A percentile compares a stretch with the other conserved stretches of the same genome.
Evolutionary conservation across 1,284 basidiomycete species (phyloP).

Genomic region (Irpex sp.): DNA sequence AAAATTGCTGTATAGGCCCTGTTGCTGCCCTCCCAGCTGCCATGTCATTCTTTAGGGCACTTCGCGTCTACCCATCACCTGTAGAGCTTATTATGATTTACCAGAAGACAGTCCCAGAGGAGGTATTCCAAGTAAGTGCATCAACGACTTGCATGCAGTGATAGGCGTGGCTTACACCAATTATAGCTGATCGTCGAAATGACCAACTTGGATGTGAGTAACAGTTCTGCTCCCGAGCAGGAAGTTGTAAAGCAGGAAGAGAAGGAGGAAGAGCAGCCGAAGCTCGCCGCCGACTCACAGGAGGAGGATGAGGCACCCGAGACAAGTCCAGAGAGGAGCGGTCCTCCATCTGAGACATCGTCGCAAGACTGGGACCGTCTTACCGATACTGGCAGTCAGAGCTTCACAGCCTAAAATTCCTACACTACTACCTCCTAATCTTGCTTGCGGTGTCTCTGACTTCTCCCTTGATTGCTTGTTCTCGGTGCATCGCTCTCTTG

Average conservation of each 20-base stretch:
- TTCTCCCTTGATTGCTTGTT: conserved; percentile 17
- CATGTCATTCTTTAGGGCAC: conserved; percentile 88
- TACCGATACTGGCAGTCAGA: conserved; percentile 63
- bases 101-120: conserved; percentile 86
- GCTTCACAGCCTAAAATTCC: conserved; percentile 26
- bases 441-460: conserved; percentile 3
- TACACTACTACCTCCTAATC: conserved; percentile 5
- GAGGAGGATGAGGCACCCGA: conserved; percentile 34
- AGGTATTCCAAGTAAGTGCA: conserved; percentile 72
- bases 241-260: conserved; percentile 22
- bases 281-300: conserved; percentile 36
- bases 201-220: conserved; percentile 86
- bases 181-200: conserved; percentile 81
- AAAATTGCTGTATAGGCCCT: conserved; percentile 51
- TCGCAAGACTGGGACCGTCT: conserved; percentile 86
- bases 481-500: background rate
- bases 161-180: conserved; percentile 10
- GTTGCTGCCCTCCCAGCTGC: conserved; percentile 78
- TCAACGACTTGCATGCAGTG: background rate
- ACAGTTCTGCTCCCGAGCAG: conserved; percentile 39
- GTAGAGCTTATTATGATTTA: conserved; percentile 92
- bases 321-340: conserved; percentile 52
- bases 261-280: conserved; percentile 19
- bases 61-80: conserved; percentile 92
- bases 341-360: conserved; percentile 76